Conservation (phyloP, 2,329 filamentous ascomycete species). For the Rutstroemia sydowiana region DNA sequence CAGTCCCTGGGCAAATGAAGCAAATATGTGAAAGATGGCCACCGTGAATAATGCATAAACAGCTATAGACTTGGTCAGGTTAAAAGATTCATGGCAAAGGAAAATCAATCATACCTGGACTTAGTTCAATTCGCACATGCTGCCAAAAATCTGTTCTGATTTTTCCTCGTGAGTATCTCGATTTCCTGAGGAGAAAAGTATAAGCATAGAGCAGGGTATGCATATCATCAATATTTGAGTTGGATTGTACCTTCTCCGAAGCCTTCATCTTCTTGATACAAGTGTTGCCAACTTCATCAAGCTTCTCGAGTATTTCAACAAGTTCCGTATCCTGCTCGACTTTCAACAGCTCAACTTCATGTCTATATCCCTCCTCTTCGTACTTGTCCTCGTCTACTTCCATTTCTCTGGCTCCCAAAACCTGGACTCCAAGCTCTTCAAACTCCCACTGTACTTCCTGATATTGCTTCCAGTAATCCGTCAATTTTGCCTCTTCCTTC, state of each 20-base stretch:
- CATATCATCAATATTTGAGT: background rate
- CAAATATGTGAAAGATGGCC: no score
- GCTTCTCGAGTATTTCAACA: constrained; percentile 18
- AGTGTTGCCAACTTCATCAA: constrained; percentile 15
- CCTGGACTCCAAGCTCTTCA: constrained; percentile 16
- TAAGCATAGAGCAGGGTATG: background rate
- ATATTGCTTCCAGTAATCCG: constrained; percentile 25
- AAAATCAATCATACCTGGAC: no score
- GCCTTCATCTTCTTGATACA: constrained; percentile 20
- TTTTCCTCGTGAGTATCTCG: constrained; percentile 1
- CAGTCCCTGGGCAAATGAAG: no score
- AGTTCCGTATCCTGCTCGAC: constrained; percentile 15
- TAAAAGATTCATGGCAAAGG: no score
- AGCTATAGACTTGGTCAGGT: no score
- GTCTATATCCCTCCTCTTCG: constrained; percentile 12
- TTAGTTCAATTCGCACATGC: no score
- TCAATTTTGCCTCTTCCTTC: constrained; percentile 19
- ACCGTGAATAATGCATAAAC: no score
- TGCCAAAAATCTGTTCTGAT: background rate
- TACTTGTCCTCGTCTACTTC: constrained; percentile 4
- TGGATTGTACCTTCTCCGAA: constrained; percentile 23
- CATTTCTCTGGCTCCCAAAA: constrained; percentile 16
- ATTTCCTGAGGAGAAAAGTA: constrained; percentile 12
- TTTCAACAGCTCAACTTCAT: constrained; percentile 20
- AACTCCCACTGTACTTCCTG: constrained; percentile 25